Conservation (phyloP, 805 yeast genomes). For the Ogataea zsoltii region DNA sequence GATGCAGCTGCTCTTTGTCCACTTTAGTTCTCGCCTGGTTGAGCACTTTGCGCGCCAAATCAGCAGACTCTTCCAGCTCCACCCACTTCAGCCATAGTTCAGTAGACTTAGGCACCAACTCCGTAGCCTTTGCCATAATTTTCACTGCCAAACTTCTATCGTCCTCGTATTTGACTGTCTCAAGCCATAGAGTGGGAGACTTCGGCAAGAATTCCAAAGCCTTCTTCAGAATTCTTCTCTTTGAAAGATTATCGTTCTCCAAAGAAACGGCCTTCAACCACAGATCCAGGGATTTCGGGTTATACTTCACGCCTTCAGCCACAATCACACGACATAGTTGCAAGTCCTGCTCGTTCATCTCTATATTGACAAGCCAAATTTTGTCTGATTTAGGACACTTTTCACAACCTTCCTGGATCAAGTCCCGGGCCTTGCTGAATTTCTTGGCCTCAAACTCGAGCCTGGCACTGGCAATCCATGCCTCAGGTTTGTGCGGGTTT, state of each 20-base stretch:
- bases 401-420: slow-evolving; percentile 75
- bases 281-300: slow-evolving; percentile 55
- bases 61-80: slow-evolving; percentile 39
- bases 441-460: slow-evolving; percentile 68
- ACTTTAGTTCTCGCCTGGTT: slow-evolving; percentile 60
- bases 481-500: slow-evolving; percentile 70
- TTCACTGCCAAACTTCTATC: slow-evolving; percentile 48
- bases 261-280: slow-evolving; percentile 75
- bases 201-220: slow-evolving; percentile 68
- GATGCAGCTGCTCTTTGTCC: slow-evolving; percentile 45
- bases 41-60: slow-evolving; percentile 54
- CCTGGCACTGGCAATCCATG: slow-evolving; percentile 86
- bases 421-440: slow-evolving; percentile 52
- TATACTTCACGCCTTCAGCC: slow-evolving; percentile 61
- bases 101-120: slow-evolving; percentile 63
- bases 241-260: slow-evolving; percentile 57
- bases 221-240: slow-evolving; percentile 61
- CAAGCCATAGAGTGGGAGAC: slow-evolving; percentile 65
- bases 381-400: slow-evolving; percentile 66
- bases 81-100: slow-evolving; percentile 66
- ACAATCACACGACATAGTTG: slow-evolving; percentile 56
- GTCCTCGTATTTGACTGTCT: slow-evolving; percentile 59
- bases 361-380: slow-evolving; percentile 80
- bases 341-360: slow-evolving; percentile 51
- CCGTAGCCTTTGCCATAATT: slow-evolving; percentile 65